Evolutionary conservation across 176 grass and related monocot species (phyloP).

Genomic region (Dendrocalamus sinicus): DNA sequence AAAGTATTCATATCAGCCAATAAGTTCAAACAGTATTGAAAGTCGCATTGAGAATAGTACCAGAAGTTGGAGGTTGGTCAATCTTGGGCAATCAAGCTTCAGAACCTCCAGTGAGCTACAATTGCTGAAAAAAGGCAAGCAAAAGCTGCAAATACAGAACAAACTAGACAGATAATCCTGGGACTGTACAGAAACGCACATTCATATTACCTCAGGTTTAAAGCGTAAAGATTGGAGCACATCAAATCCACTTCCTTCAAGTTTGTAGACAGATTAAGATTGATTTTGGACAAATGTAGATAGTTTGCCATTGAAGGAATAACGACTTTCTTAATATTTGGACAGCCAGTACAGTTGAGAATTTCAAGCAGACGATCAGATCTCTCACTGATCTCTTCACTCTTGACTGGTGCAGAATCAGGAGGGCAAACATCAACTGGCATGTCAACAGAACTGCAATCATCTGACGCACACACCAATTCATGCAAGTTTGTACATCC

Average conservation of each 20-base stretch:
- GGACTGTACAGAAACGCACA: slow-evolving; percentile 19
- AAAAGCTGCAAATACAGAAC: neutral
- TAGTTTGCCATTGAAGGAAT: slow-evolving; percentile 75
- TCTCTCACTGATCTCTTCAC: slow-evolving; percentile 39
- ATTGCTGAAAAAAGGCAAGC: slow-evolving; percentile 57
- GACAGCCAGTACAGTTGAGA: slow-evolving; percentile 92
- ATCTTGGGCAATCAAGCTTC: slow-evolving; percentile 92
- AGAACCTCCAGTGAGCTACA: slow-evolving; percentile 87
- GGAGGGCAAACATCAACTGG: slow-evolving; percentile 49
- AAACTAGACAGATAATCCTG: neutral
- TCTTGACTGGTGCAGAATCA: slow-evolving; percentile 41
- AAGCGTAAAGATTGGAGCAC: slow-evolving; percentile 71
- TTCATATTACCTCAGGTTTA: slow-evolving; percentile 80
- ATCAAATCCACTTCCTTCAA: slow-evolving; percentile 91
- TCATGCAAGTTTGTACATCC: slow-evolving; percentile 87
- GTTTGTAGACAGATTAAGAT: slow-evolving; percentile 89
- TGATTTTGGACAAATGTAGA: slow-evolving; percentile 81
- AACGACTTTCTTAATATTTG: slow-evolving; percentile 87
- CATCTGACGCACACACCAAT: slow-evolving; percentile 68
- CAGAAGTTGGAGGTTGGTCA: slow-evolving; percentile 82
- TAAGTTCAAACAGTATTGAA: neutral
- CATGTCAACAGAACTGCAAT: slow-evolving; percentile 51
- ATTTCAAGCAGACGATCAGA: slow-evolving; percentile 71
- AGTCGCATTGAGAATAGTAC: slow-evolving; percentile 48
- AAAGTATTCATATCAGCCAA: neutral